These are phyloP conservation scores for Colletotrichum orbiculare DNA, from an alignment of 2,329 filamentous ascomycete species.

Conservation along the genomic window DNA sequence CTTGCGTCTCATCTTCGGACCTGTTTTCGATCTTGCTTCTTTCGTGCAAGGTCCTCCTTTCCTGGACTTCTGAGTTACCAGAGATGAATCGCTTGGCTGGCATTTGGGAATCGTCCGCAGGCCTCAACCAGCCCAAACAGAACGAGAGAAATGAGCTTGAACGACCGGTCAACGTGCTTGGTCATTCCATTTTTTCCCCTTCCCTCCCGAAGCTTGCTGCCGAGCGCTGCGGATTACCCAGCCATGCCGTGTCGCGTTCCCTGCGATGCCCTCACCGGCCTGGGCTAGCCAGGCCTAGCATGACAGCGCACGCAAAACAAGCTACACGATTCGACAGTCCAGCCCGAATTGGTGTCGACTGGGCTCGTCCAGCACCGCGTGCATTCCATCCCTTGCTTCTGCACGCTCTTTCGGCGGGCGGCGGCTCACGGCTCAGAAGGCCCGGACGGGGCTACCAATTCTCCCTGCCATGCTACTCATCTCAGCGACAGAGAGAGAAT, in stretches of 20 bases:
- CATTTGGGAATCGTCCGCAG: conserved; percentile 7
- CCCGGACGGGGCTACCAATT: conserved; percentile 14
- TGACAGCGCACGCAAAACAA: conserved; percentile 17
- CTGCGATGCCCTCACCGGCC: conserved; percentile 25
- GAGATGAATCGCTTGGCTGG: conserved; percentile 9
- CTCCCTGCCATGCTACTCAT: conserved; percentile 35
- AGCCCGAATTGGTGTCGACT: conserved; percentile 13
- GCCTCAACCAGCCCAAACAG: conserved; percentile 19
- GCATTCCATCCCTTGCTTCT: conserved; percentile 30
- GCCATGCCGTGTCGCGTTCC: conserved; percentile 25
- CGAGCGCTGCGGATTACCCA: conserved; percentile 3
- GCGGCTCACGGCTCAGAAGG: conserved; percentile 26
- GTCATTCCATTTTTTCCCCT: neutral
- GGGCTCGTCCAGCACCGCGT: conserved; percentile 17
- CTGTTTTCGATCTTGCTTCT: conserved; percentile 21
- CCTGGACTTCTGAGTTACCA: conserved; percentile 14
- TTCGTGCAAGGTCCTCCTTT: conserved; percentile 27
- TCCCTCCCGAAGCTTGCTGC: neutral
- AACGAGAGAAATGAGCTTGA: conserved; percentile 1
- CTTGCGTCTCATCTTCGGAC: conserved; percentile 8
- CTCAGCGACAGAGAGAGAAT: conserved; percentile 22
- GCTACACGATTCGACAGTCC: conserved; percentile 7
- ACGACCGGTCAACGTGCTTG: conserved; percentile 14
- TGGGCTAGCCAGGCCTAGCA: conserved; percentile 18
- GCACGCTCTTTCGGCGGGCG: conserved; percentile 17